Evolutionary conservation across 2,329 filamentous ascomycete species (phyloP).

Genomic region (Chaetothyriales sp.): DNA sequence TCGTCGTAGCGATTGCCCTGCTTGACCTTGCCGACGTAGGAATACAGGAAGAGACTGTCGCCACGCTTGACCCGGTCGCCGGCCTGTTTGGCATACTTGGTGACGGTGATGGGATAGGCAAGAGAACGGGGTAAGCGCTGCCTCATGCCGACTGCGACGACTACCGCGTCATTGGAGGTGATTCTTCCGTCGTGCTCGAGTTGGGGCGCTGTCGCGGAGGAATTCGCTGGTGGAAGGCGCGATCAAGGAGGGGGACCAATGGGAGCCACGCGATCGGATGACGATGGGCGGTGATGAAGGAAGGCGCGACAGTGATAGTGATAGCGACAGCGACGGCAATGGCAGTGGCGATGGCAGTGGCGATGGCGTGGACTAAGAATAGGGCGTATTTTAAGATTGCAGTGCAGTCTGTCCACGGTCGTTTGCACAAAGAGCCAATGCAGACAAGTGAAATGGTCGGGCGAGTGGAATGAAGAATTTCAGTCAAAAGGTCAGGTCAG

Average conservation of each 20-base stretch:
- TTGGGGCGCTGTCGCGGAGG: neutral
- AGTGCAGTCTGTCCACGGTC: no score
- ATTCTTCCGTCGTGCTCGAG: neutral
- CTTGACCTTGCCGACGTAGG: conserved; percentile 59
- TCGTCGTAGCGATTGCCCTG: conserved; percentile 52
- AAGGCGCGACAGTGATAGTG: no score
- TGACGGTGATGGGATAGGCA: conserved; percentile 87
- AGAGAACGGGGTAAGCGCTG: conserved; percentile 41
- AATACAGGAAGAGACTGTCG: conserved; percentile 71
- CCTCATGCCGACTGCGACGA: conserved; percentile 25
- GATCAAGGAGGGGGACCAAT: no score
- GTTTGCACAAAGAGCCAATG: neutral
- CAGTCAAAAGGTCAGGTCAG: neutral
- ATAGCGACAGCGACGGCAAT: neutral
- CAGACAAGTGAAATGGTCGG: neutral
- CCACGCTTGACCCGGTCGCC: conserved; percentile 63
- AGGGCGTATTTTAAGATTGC: no score
- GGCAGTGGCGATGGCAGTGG: neutral
- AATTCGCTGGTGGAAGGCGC: no score
- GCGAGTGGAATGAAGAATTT: neutral
- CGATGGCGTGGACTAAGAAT: no score
- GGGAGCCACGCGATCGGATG: no score
- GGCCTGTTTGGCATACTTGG: conserved; percentile 59
- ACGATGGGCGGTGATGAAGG: no score
- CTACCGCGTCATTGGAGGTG: neutral